A percentile compares a stretch with the other conserved stretches of the same genome.
Evolutionary conservation across 371 early-diverging fungal species (phyloP).

Genomic region (Spraguea lophii): DNA sequence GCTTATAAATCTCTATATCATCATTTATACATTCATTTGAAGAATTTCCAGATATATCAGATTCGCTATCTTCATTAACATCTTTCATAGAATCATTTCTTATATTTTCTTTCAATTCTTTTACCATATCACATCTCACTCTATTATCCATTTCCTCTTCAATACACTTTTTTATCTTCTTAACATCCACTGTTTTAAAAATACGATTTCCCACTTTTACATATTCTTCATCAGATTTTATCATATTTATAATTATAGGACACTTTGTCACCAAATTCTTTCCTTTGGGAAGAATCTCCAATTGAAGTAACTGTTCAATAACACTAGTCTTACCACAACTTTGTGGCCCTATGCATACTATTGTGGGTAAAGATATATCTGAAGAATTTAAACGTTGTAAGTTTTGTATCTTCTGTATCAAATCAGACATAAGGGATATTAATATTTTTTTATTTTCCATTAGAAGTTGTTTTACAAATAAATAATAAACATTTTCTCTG

Average conservation of each 20-base stretch:
- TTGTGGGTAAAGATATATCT: slow-evolving; percentile 62
- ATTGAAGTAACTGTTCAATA: slow-evolving; percentile 88
- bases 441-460: no score
- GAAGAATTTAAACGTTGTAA: no score
- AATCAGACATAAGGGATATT: no score
- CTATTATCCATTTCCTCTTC: slow-evolving; percentile 43
- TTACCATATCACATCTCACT: not conserved
- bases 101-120: not conserved
- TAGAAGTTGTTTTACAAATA: no score
- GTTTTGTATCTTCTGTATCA: no score
- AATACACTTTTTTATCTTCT: slow-evolving; percentile 63
- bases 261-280: slow-evolving; percentile 88
- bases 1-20: slow-evolving; percentile 54
- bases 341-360: slow-evolving; percentile 87
- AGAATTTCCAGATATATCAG: not conserved
- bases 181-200: slow-evolving; percentile 1
- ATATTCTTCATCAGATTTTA: slow-evolving; percentile 56
- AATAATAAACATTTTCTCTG: no score
- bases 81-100: not conserved
- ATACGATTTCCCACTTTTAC: slow-evolving; percentile 32
- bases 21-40: slow-evolving; percentile 58
- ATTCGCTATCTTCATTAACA: not conserved
- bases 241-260: slow-evolving; percentile 83
- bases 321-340: slow-evolving; percentile 92
- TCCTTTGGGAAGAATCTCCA: slow-evolving; percentile 85